Percentiles rank a stretch among this genome's conserved stretches.
Evolutionary conservation across 768 basidiomycete species (phyloP).

Genomic region (Termitomyces sp.): DNA sequence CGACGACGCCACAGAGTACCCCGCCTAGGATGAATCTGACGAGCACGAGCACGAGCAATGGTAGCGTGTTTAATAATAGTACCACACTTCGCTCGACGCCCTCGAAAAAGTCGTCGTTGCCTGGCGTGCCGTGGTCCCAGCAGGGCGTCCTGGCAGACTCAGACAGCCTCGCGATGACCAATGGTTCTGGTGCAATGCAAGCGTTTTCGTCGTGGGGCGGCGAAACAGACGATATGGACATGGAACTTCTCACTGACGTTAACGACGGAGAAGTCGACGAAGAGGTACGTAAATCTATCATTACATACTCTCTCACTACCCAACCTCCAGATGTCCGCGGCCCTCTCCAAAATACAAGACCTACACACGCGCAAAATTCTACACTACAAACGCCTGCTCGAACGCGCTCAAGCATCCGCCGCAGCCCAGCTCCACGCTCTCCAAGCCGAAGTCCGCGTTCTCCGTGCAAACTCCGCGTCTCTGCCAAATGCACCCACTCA

Average conservation of each 20-base stretch:
- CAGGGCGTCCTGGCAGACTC: conserved; percentile 10
- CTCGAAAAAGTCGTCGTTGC: conserved; percentile 12
- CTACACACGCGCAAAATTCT: conserved; percentile 57
- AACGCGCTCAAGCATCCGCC: conserved; percentile 73
- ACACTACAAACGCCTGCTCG: conserved; percentile 76
- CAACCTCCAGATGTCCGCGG: conserved; percentile 31
- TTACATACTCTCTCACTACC: background rate
- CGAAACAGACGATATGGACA: conserved; percentile 56
- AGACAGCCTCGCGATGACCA: conserved; percentile 20
- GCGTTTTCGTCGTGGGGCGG: conserved; percentile 42
- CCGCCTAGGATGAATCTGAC: conserved; percentile 22
- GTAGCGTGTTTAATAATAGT: background rate
- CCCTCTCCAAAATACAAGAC: conserved; percentile 35
- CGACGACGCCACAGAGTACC: conserved; percentile 28
- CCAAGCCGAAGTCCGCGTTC: conserved; percentile 72
- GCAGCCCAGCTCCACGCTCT: conserved; percentile 84
- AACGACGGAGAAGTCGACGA: conserved; percentile 65
- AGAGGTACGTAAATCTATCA: conserved; percentile 41
- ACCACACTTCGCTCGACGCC: conserved; percentile 2
- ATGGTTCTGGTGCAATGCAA: conserved; percentile 26
- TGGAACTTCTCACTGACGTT: conserved; percentile 72
- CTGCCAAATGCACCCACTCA: conserved; percentile 15
- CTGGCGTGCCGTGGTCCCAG: conserved; percentile 13
- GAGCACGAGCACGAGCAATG: background rate
- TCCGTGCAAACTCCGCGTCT: conserved; percentile 42